phyloP scores from a whole-genome alignment of 345 rosid species.

The Eucalyptus decipiens region DNA sequence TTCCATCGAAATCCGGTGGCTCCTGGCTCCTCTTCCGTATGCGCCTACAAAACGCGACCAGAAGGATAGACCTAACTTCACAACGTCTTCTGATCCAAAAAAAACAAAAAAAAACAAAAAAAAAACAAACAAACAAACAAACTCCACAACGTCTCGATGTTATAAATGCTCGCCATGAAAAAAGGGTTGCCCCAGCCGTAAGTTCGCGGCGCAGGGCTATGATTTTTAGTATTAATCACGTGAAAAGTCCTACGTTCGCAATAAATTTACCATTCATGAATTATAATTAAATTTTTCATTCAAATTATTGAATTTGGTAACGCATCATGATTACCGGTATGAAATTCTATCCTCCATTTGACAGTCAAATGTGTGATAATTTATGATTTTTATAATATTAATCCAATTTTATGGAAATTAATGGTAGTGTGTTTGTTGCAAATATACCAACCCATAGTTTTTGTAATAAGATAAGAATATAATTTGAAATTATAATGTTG shows the following conservation, averaged over 20 bases:
- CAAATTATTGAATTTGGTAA: too few relatives aligned
- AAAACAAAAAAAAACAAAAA: too few relatives aligned
- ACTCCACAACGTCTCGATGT: not conserved
- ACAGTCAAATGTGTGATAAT: accelerated
- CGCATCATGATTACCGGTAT: accelerated
- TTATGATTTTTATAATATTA: accelerated
- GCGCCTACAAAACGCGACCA: too few relatives aligned
- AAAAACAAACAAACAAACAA: accelerated
- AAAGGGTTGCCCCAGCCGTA: not conserved
- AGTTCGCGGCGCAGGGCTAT: not conserved
- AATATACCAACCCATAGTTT: accelerated
- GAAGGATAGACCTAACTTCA: too few relatives aligned
- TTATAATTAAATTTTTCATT: too few relatives aligned
- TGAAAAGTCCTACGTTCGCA: accelerated
- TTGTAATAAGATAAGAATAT: too few relatives aligned
- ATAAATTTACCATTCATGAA: accelerated
- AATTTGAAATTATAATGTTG: accelerated
- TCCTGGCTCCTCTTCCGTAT: too few relatives aligned
- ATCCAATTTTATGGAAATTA: accelerated
- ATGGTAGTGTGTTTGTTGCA: accelerated
- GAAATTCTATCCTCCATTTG: accelerated
- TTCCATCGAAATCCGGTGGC: not conserved
- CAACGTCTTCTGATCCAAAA: too few relatives aligned
- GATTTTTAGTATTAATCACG: not conserved
- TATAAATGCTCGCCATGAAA: not conserved